Evolutionary conservation across 257 asterid species (phyloP), one percentile per base, ranked within the genome.

Genomic region (Haberlea rhodopensis): DNA sequence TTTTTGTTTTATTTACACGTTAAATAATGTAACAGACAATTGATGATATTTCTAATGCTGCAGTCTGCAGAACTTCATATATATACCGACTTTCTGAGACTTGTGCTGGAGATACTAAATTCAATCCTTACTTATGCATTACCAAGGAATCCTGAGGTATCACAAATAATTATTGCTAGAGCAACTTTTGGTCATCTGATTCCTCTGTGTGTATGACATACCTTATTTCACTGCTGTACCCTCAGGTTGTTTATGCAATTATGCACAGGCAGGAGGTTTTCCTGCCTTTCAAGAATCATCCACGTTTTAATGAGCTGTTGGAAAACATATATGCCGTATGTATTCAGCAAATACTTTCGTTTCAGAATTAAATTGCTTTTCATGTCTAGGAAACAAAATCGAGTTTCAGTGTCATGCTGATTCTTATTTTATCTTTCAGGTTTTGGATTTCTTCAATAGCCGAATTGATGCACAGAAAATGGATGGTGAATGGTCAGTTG

Each of bases 191-290:
- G n/a, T n/a, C n/a, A 58, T 60, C 40, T 59, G 49, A 7, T 23
- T 19, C 58, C 68, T 6, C 34, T 2, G 22, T 19, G 34, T 56
- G 46, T 53, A 55, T 58, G 53, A 6, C 52, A 29, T 57, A 22
- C 45, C 45, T 46, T 32, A 8, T 29, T 73, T 60, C 62, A 63
- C 64, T 54, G n/a, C 57, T 57, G 48, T 68, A 24, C 40, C 61
- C 76, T 77, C 87, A 91, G 96, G 95, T 91, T 66, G 82, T 91
- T 68, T 91, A 91, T 27, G 98, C 96, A 68, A 81, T 91, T 63
- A 89, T 91, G 96, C 98, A 89, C 71, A 73, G 96, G 82, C 96
- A 89, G 83, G 96, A 89, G 78, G 84, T 91, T 61, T 88, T 91
- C 78, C 89, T 82, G 69, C 94, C 99, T 45, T 94, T 87, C 82